phyloP scores from a whole-genome alignment of 305 asterid genomes.

The Vinca major region DNA sequence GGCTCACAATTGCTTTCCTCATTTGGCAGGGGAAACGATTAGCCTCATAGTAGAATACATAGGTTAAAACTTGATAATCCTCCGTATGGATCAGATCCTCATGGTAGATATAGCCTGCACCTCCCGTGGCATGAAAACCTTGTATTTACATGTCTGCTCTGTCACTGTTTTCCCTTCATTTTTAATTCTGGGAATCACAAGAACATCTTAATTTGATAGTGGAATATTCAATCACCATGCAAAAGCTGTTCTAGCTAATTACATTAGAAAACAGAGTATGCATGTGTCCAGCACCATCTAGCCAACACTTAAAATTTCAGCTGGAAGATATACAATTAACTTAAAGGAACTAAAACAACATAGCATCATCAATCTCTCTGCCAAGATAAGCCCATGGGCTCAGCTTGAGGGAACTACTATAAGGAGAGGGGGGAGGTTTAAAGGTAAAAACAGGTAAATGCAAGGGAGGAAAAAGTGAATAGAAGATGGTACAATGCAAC shows the following conservation, averaged over 20 bases:
- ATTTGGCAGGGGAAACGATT: neutral
- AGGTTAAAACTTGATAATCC: neutral
- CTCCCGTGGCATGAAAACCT: neutral
- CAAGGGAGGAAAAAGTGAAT: too few species aligned
- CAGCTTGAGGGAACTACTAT: neutral
- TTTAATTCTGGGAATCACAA: conserved; percentile 12
- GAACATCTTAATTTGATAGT: neutral
- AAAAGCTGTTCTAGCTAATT: neutral
- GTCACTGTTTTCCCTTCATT: conserved; percentile 6
- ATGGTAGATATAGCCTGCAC: neutral
- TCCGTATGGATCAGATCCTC: conserved; percentile 1
- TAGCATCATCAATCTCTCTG: neutral
- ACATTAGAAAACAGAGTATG: neutral
- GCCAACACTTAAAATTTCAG: conserved; percentile 6
- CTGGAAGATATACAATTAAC: neutral
- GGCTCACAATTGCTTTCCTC: conserved; percentile 6
- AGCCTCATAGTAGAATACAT: conserved; percentile 5
- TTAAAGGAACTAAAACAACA: neutral
- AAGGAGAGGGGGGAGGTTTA: neutral
- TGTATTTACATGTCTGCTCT: neutral
- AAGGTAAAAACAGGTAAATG: too few species aligned
- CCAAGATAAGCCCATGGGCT: neutral
- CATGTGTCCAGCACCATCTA: neutral
- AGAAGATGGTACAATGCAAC: neutral
- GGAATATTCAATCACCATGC: neutral